These are phyloP conservation scores for Chrysochromulina parva DNA, from an alignment of 78 protist genomes.

Conservation along the genomic window DNA sequence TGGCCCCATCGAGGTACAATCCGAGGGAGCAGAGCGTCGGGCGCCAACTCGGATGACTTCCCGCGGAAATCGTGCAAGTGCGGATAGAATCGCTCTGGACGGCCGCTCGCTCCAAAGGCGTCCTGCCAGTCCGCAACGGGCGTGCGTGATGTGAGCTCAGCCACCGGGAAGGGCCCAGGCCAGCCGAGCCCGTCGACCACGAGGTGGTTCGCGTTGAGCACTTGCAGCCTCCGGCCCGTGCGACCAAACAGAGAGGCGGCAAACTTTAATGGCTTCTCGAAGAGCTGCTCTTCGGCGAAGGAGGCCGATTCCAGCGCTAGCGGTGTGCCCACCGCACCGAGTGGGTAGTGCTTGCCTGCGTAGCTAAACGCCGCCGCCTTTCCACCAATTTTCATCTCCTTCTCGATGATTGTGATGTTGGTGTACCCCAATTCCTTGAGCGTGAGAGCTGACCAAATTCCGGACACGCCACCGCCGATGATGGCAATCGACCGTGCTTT, in stretches of 20 bases:
- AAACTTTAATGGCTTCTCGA: background rate
- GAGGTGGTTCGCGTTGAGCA: background rate
- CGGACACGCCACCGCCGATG: constrained; percentile 13
- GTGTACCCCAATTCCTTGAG: background rate
- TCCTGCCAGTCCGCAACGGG: background rate
- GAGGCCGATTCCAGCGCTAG: background rate
- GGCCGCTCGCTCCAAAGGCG: background rate
- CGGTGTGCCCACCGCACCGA: background rate
- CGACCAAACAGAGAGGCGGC: background rate
- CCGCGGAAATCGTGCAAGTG: background rate
- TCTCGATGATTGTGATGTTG: background rate
- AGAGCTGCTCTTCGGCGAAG: background rate
- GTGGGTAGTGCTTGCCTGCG: background rate
- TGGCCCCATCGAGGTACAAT: background rate
- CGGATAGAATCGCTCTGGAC: background rate
- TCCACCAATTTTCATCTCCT: background rate
- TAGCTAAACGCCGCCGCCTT: background rate
- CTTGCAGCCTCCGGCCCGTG: background rate
- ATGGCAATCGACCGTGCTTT: background rate
- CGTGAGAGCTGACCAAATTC: background rate
- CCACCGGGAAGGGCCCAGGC: background rate
- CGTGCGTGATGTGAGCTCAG: background rate
- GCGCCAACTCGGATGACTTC: background rate
- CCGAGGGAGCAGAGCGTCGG: background rate
- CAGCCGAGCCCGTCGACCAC: background rate